A percentile compares a stretch with the other conserved stretches of the same genome.
Conservation (phyloP, 129 eudicot genomes). For the Chrysanthemum lavandulifolium region DNA sequence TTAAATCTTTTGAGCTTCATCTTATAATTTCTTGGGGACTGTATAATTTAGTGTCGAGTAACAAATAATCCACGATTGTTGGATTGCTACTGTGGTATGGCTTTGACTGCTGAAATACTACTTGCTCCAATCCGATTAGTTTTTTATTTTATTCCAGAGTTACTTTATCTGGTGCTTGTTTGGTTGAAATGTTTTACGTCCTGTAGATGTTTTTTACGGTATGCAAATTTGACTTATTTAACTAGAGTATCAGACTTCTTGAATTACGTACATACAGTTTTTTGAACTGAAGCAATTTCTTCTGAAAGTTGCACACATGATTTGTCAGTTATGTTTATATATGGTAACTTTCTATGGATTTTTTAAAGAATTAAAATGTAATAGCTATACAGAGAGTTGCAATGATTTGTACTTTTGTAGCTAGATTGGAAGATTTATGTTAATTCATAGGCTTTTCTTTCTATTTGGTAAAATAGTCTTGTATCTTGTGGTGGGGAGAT, state of each 20-base stretch:
- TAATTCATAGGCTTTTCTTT: too few relatives aligned
- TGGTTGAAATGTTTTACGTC: too few relatives aligned
- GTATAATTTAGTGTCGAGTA: conserved; percentile 4
- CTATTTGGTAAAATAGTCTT: too few relatives aligned
- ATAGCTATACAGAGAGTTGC: too few relatives aligned
- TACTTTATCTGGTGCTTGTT: too few relatives aligned
- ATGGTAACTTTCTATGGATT: too few relatives aligned
- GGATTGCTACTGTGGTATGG: background rate
- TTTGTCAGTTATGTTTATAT: too few relatives aligned
- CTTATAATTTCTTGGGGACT: background rate
- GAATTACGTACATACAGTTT: background rate
- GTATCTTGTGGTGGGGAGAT: too few relatives aligned
- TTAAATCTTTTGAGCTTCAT: background rate
- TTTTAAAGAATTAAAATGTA: too few relatives aligned
- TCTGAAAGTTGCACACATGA: too few relatives aligned
- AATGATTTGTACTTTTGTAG: too few relatives aligned
- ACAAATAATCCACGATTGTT: background rate
- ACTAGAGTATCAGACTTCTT: background rate
- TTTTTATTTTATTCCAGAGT: background rate
- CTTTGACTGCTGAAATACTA: background rate
- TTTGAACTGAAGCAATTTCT: background rate
- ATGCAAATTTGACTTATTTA: background rate
- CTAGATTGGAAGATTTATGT: too few relatives aligned
- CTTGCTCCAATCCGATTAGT: background rate
- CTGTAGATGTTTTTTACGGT: background rate